A percentile compares a stretch with the other conserved stretches of the same genome.
phyloP scores from a whole-genome alignment of 768 basidiomycete species.

The Pulveroboletus ravenelii region DNA sequence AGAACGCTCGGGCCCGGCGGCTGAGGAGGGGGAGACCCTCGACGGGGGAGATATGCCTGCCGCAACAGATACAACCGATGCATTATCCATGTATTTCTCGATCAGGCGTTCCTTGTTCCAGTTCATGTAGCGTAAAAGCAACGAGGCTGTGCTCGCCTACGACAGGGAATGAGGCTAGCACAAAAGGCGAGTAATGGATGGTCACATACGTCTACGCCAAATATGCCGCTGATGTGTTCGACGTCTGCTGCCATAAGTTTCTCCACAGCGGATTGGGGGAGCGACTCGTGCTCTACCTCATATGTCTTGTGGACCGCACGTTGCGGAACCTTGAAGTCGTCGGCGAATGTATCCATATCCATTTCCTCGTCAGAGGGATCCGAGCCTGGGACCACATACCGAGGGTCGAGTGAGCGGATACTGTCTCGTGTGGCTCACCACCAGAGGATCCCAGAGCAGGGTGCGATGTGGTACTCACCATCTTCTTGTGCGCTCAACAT shows the following conservation, averaged over 20 bases:
- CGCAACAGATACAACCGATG: constrained; percentile 59
- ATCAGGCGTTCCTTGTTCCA: constrained; percentile 98
- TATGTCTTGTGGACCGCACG: constrained; percentile 66
- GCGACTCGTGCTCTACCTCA: constrained; percentile 79
- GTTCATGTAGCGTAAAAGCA: constrained; percentile 75
- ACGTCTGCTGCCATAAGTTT: constrained; percentile 73
- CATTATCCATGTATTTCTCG: constrained; percentile 96
- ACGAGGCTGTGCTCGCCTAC: constrained; percentile 63
- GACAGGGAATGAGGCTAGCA: background rate
- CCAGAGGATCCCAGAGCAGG: constrained; percentile 12
- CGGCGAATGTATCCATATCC: constrained; percentile 61
- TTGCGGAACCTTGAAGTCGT: constrained; percentile 56
- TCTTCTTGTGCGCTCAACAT: constrained; percentile 59
- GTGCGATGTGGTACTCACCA: constrained; percentile 31
- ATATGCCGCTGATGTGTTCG: constrained; percentile 82
- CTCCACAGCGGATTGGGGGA: constrained; percentile 70
- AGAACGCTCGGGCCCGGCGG: constrained; percentile 31
- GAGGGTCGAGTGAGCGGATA: constrained; percentile 19
- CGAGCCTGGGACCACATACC: constrained; percentile 29
- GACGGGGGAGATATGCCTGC: constrained; percentile 60
- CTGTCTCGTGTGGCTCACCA: constrained; percentile 16
- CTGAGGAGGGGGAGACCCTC: constrained; percentile 19
- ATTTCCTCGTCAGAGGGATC: constrained; percentile 56
- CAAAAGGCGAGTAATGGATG: background rate
- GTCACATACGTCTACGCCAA: constrained; percentile 79